Percentiles rank a stretch among this genome's conserved stretches.
These are phyloP conservation scores for Naganishia onofrii DNA, from an alignment of 768 basidiomycete species.

Conservation along the genomic window DNA sequence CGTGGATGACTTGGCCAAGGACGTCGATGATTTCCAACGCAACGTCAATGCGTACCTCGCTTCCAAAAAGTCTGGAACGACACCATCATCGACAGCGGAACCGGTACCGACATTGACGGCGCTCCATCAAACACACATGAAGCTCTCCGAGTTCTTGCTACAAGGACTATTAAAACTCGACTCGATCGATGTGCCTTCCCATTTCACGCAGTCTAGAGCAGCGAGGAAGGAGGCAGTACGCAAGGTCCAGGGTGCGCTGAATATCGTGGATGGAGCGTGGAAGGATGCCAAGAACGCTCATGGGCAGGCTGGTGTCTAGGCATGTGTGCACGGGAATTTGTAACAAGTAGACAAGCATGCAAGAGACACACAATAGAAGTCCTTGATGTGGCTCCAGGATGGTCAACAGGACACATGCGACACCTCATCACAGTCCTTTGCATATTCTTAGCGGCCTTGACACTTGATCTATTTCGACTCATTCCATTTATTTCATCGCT, in stretches of 20 bases:
- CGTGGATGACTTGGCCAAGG: slow-evolving; percentile 60
- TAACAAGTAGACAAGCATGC: neutral
- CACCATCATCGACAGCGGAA: slow-evolving; percentile 40
- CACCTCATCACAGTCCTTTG: neutral
- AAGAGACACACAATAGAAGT: neutral
- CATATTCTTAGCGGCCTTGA: neutral
- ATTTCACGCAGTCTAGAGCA: slow-evolving; percentile 74
- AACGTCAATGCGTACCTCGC: slow-evolving; percentile 21
- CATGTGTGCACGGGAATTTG: neutral
- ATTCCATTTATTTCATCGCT: slow-evolving; percentile 19
- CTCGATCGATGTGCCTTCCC: slow-evolving; percentile 67
- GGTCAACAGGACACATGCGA: no score
- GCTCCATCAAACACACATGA: slow-evolving; percentile 56
- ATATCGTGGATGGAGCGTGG: slow-evolving; percentile 18
- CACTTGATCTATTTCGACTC: neutral
- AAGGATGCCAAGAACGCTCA: slow-evolving; percentile 18
- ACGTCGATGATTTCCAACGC: slow-evolving; percentile 59
- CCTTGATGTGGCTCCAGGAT: no score
- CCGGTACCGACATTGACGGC: slow-evolving; percentile 42
- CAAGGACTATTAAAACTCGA: slow-evolving; percentile 86
- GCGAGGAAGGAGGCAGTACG: slow-evolving; percentile 83
- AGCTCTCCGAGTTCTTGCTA: slow-evolving; percentile 76
- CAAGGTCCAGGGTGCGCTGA: slow-evolving; percentile 63
- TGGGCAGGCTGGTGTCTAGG: slow-evolving; percentile 11
- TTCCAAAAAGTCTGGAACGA: slow-evolving; percentile 13